These are phyloP conservation scores for Musa troglodytarum DNA, from an alignment of 176 grass and related monocot genomes.

Conservation along the genomic window DNA sequence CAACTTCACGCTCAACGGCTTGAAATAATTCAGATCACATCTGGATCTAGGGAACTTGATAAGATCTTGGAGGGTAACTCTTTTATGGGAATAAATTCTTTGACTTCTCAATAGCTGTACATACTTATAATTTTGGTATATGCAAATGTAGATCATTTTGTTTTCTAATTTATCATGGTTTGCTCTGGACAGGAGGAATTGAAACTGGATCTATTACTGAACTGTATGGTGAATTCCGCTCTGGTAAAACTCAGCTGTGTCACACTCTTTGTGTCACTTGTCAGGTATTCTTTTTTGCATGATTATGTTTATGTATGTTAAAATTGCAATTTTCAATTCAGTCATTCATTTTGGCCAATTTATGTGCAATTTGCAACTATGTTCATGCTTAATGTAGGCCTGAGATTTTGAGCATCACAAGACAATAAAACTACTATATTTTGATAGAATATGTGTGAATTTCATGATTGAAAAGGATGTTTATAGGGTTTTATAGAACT, in stretches of 20 bases:
- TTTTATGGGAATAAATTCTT: not conserved
- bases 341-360: too few relatives aligned
- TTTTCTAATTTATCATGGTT: constrained; percentile 18
- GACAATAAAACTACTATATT: not conserved
- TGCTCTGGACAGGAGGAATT: constrained; percentile 51
- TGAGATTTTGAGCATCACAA: not conserved
- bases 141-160: not conserved
- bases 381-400: not conserved
- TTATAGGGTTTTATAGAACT: not conserved
- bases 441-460: not conserved
- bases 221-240: constrained; percentile 90
- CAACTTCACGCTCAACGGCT: constrained; percentile 86
- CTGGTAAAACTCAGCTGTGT: constrained; percentile 77
- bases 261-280: constrained; percentile 97
- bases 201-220: constrained; percentile 97
- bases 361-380: not conserved
- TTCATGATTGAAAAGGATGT: not conserved
- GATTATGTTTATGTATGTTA: constrained; percentile 2
- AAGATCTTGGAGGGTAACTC: constrained; percentile 76
- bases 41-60: constrained; percentile 91
- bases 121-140: not conserved
- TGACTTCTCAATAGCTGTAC: not conserved
- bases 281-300: constrained; percentile 40
- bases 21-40: constrained; percentile 91
- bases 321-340: not conserved